Evolutionary conservation across 2,329 filamentous ascomycete genomes (phyloP), one percentile per base, ranked within the genome.

Genomic region (Fusarium poae): DNA sequence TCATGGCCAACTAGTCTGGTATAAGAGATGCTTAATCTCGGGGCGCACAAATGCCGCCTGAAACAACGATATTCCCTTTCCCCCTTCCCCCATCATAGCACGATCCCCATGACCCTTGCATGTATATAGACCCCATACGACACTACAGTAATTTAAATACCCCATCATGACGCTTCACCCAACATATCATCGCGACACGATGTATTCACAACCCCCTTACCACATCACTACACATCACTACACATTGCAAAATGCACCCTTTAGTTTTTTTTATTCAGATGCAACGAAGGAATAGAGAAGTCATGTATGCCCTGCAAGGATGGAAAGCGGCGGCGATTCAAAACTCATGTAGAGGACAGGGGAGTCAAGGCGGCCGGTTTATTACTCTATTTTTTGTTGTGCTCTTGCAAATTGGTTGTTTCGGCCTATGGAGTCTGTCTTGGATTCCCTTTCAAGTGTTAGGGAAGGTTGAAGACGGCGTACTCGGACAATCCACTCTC

Each of bases 1-100:
- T 86, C 73, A 88, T 88, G 84, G 79, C 82, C 56, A 81, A 81
- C 68, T 86, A 73, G 78, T 59, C 16, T 27, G 34, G 42, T 27
- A 27, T 42, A 35, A 12, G 21, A 52, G 46, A 56, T 30, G 39
- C 45, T n/a, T 35, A 27, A 40, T 35, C 21, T 27, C 42, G 43
- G 34, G 61, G 43, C 61, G 45, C 53, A 40, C 46, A 16, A 42
- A 44, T 45, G 42, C 54, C 46, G 60, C 55, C 60, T 43, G 20
- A 52, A 54, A 62, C 30, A 49, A 68, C 53, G 42, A 71, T 64
- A 49, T 60, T 43, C 62, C 59, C 45, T 45, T 46, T 62, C 59
- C 50, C 60, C 62, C 46, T 64, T 59, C 66, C 66, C 71, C 73
- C 75, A 75, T 67, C 77, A 76, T 74, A 72, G 60, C 70, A 78